A percentile compares a stretch with the other conserved stretches of the same genome.
These are phyloP conservation scores for Cytospora chrysosperma DNA, from an alignment of 2,329 filamentous ascomycete species.

Conservation along the genomic window DNA sequence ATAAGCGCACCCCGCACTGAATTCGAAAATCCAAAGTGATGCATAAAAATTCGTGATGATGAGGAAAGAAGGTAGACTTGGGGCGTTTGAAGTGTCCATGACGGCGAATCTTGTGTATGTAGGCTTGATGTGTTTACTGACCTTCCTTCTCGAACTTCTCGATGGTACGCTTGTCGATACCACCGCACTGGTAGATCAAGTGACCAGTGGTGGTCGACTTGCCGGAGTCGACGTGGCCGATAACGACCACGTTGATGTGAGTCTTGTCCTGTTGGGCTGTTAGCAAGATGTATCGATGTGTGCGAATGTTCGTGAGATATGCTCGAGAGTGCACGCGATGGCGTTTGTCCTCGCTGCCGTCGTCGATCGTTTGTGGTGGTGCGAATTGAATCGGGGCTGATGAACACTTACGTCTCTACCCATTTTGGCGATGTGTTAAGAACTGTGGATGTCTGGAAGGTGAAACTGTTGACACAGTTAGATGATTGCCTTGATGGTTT, in stretches of 20 bases:
- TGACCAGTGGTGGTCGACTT: conserved; percentile 94
- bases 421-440: conserved; percentile 21
- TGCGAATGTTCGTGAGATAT: not conserved
- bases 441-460: conserved; percentile 18
- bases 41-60: conserved; percentile 20
- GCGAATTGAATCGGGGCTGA: not conserved
- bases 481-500: conserved; percentile 16
- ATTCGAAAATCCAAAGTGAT: conserved; percentile 21
- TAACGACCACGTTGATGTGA: conserved; percentile 73
- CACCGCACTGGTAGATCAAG: conserved; percentile 99
- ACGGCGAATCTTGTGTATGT: not conserved
- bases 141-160: conserved; percentile 99
- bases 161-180: conserved; percentile 99
- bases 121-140: conserved; percentile 51
- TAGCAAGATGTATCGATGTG: conserved; percentile 20
- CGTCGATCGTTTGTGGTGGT: not conserved
- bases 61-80: conserved; percentile 22
- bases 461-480: conserved; percentile 21
- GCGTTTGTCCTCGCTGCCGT: not conserved
- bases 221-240: conserved; percentile 95
- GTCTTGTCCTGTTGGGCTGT: conserved; percentile 81
- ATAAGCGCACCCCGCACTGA: conserved; percentile 23
- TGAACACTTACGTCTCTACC: conserved; percentile 17
- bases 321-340: not conserved
- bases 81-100: not conserved